These are phyloP conservation scores for Glycine tomentella DNA, from an alignment of 306 rosid genomes.

Conservation along the genomic window DNA sequence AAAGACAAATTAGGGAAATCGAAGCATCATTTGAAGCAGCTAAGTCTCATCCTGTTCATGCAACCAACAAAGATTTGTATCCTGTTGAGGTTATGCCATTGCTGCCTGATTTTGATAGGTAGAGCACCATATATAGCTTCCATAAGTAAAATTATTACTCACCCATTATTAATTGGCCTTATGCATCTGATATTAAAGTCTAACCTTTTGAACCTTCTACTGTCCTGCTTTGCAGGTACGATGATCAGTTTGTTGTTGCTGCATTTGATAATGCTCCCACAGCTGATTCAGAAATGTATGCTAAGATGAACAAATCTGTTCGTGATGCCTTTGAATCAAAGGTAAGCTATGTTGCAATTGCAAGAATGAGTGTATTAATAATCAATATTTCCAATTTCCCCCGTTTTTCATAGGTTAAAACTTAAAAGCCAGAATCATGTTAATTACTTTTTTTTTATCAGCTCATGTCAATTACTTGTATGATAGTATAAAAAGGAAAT, in stretches of 20 bases:
- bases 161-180: slow-evolving; percentile 8
- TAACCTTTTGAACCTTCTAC: slow-evolving; percentile 35
- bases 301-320: slow-evolving; percentile 73
- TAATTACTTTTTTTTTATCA: background rate
- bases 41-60: slow-evolving; percentile 90
- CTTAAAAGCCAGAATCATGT: slow-evolving; percentile 19
- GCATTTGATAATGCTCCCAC: slow-evolving; percentile 97
- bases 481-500: slow-evolving; percentile 9
- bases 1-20: slow-evolving; percentile 91
- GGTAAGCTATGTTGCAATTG: slow-evolving; percentile 60
- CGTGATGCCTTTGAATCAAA: slow-evolving; percentile 83
- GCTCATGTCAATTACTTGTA: background rate
- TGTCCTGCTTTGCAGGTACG: slow-evolving; percentile 61
- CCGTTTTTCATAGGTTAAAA: slow-evolving; percentile 9
- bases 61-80: slow-evolving; percentile 82
- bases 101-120: slow-evolving; percentile 91
- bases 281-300: slow-evolving; percentile 79
- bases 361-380: slow-evolving; percentile 27
- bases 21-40: slow-evolving; percentile 99
- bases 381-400: background rate
- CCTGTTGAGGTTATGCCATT: slow-evolving; percentile 95
- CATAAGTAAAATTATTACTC: slow-evolving; percentile 20
- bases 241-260: slow-evolving; percentile 76
- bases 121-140: slow-evolving; percentile 26
- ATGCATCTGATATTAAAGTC: slow-evolving; percentile 25